phyloP scores from a whole-genome alignment of 345 rosid species.

The Anacardium occidentale region DNA sequence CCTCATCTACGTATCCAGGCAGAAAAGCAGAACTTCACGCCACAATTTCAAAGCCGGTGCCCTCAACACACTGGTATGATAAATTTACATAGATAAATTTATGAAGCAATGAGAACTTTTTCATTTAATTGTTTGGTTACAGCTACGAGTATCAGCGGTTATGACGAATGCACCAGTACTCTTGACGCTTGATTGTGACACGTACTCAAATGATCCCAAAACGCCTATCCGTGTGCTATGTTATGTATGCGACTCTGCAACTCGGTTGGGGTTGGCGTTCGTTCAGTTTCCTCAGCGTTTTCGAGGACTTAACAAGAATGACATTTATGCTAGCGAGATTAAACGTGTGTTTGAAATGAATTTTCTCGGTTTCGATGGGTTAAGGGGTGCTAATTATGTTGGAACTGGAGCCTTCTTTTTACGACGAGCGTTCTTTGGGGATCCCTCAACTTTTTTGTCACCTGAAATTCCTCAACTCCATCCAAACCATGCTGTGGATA shows the following conservation, averaged over 20 bases:
- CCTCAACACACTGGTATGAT: conserved; percentile 59
- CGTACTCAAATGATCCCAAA: conserved; percentile 64
- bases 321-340: conserved; percentile 48
- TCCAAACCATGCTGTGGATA: conserved; percentile 23
- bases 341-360: conserved; percentile 40
- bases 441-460: conserved; percentile 26
- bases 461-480: conserved; percentile 39
- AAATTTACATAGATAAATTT: too few species aligned
- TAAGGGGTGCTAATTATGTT: conserved; percentile 40
- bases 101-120: too few species aligned
- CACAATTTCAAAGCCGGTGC: conserved; percentile 89
- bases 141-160: conserved; percentile 70
- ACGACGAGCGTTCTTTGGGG: conserved; percentile 55
- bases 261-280: conserved; percentile 27
- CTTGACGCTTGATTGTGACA: conserved; percentile 79
- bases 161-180: conserved; percentile 68
- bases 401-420: conserved; percentile 69
- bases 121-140: neutral
- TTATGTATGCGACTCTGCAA: conserved; percentile 43
- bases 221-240: conserved; percentile 54
- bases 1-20: conserved; percentile 62
- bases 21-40: conserved; percentile 46
- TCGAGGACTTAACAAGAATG: conserved; percentile 49
- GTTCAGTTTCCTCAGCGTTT: conserved; percentile 75
- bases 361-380: conserved; percentile 50